Percentiles rank a stretch among this genome's conserved stretches.
Conservation (phyloP, 306 rosid species). For the Glycine tomentella region DNA sequence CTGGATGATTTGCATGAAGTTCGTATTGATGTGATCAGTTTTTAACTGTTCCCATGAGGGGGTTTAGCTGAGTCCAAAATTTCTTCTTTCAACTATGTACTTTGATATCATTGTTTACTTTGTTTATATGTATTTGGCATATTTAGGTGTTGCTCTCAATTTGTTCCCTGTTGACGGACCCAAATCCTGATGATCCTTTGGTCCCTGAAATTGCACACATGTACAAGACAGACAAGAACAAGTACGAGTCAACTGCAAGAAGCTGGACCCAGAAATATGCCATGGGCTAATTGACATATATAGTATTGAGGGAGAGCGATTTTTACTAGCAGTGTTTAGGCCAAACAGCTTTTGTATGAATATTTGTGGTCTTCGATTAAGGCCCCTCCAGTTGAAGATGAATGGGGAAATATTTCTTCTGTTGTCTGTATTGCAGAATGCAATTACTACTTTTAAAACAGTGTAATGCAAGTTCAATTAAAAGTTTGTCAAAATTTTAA, state of each 20-base stretch:
- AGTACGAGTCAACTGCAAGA: conserved; percentile 81
- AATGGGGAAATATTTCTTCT: conserved; percentile 36
- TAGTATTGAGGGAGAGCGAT: conserved; percentile 38
- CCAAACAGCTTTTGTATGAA: conserved; percentile 52
- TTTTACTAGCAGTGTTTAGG: conserved; percentile 26
- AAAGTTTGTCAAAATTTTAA: conserved; percentile 22
- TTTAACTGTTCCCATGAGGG: too few species aligned
- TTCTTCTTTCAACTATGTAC: background rate
- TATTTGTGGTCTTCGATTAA: conserved; percentile 42
- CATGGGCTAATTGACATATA: conserved; percentile 61
- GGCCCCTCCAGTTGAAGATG: conserved; percentile 37
- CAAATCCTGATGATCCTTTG: conserved; percentile 77
- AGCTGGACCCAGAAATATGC: conserved; percentile 89
- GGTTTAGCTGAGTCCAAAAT: background rate
- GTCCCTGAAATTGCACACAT: conserved; percentile 85
- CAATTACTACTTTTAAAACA: conserved; percentile 25
- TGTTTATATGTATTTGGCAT: background rate
- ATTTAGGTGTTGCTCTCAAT: conserved; percentile 79
- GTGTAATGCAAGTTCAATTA: conserved; percentile 37
- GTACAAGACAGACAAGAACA: conserved; percentile 84
- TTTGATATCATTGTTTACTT: background rate
- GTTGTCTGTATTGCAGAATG: too few species aligned
- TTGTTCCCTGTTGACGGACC: conserved; percentile 77
- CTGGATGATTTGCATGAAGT: too few species aligned
- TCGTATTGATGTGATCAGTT: background rate